Conservation (phyloP, 2,329 filamentous ascomycete genomes). For the Clonostachys sp. region DNA sequence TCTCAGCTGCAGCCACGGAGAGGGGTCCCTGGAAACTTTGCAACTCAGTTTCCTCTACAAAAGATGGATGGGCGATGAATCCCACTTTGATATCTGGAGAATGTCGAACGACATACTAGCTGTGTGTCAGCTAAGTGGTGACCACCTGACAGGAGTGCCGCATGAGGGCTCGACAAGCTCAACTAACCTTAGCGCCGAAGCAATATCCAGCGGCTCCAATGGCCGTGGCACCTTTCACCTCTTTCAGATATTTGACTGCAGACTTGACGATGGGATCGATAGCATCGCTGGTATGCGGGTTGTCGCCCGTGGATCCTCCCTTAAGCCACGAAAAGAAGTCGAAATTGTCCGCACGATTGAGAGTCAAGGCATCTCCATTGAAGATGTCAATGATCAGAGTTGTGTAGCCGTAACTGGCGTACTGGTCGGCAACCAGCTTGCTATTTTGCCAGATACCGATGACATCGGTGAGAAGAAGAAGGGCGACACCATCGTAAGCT, state of each 20-base stretch:
- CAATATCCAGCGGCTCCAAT: constrained; percentile 69
- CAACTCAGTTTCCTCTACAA: constrained; percentile 65
- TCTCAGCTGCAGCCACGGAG: constrained; percentile 62
- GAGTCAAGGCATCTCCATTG: constrained; percentile 28
- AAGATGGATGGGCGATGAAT: constrained; percentile 73
- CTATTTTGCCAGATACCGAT: constrained; percentile 42
- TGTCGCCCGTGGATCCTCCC: constrained; percentile 36
- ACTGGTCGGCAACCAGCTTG: constrained; percentile 29
- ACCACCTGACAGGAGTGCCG: too few relatives aligned
- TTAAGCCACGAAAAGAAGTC: constrained; percentile 22
- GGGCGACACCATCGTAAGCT: too few relatives aligned
- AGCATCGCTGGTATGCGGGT: constrained; percentile 20
- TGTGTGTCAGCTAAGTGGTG: too few relatives aligned
- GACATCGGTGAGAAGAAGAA: constrained; percentile 12
- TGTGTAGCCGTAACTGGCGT: constrained; percentile 21
- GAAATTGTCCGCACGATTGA: constrained; percentile 32
- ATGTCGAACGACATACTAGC: constrained; percentile 66
- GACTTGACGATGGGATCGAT: constrained; percentile 20
- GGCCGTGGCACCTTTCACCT: constrained; percentile 47
- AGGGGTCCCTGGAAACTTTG: constrained; percentile 61
- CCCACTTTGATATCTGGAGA: constrained; percentile 64
- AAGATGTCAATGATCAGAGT: constrained; percentile 24
- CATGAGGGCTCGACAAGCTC: too few relatives aligned
- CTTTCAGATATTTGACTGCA: constrained; percentile 43
- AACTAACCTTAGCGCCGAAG: constrained; percentile 50